phyloP scores from a whole-genome alignment of 345 rosid species.

The Brassica rapa region DNA sequence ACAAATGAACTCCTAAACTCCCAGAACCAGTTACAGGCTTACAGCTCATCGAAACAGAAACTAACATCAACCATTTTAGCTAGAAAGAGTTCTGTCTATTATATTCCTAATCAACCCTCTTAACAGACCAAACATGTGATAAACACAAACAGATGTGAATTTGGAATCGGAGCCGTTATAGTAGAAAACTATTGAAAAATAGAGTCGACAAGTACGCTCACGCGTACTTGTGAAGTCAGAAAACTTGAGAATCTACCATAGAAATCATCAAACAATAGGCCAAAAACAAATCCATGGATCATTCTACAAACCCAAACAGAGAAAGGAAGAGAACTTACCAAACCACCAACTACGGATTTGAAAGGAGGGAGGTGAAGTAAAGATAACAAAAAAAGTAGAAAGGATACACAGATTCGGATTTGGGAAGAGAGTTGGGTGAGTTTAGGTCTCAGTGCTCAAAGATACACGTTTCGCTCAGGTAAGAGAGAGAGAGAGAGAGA shows the following conservation, averaged over 20 bases:
- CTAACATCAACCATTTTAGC: background rate
- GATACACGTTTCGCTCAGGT: background rate
- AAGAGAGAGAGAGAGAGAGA: background rate
- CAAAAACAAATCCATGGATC: background rate
- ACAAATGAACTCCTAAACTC: background rate
- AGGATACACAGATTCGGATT: background rate
- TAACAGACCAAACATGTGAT: background rate
- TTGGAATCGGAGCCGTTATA: background rate
- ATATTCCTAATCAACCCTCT: background rate
- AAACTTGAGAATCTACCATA: background rate
- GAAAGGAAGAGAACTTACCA: background rate
- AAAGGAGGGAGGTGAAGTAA: background rate
- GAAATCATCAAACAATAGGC: background rate
- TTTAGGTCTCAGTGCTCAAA: background rate
- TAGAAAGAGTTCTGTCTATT: background rate
- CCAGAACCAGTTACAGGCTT: background rate
- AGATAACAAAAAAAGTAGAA: background rate
- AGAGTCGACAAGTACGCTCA: background rate
- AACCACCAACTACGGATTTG: background rate
- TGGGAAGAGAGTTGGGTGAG: background rate
- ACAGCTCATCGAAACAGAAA: background rate
- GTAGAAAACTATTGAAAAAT: background rate
- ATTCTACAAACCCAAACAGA: background rate
- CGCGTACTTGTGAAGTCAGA: background rate
- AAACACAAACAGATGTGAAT: background rate